Percentiles rank a stretch among this genome's conserved stretches.
phyloP scores from a whole-genome alignment of 2,329 filamentous ascomycete genomes.

The Fusarium scirpi region DNA sequence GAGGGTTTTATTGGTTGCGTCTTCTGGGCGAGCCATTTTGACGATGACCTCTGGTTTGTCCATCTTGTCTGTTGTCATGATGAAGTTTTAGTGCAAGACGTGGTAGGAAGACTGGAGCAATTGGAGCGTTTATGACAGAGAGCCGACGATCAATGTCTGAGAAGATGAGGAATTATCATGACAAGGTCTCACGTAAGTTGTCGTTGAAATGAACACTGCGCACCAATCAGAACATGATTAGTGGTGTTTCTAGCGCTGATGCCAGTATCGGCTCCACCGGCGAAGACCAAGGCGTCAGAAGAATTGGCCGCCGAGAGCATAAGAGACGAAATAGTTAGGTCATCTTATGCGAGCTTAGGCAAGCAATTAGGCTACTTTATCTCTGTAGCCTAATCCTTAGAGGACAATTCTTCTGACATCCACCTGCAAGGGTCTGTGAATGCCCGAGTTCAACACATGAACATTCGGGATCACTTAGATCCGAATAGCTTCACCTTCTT shows the following conservation, averaged over 20 bases:
- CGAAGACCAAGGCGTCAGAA: no score
- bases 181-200: slow-evolving; percentile 1
- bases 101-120: fast-evolving
- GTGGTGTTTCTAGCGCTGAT: neutral
- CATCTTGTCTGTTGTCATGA: neutral
- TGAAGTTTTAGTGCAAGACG: no score
- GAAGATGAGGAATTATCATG: neutral
- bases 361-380: no score
- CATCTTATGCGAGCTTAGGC: no score
- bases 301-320: no score
- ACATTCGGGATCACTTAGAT: neutral
- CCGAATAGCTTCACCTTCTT: neutral
- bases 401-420: no score
- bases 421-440: no score
- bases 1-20: slow-evolving; percentile 36
- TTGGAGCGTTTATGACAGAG: neutral
- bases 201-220: neutral
- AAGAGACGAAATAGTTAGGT: no score
- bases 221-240: neutral
- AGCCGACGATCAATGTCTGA: no score
- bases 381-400: no score
- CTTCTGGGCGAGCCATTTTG: slow-evolving; percentile 30
- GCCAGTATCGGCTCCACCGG: neutral
- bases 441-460: neutral
- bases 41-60: slow-evolving; percentile 18